Percentiles rank a stretch among this genome's conserved stretches.
These are phyloP conservation scores for Marsdenia floribunda DNA, from an alignment of 257 asterid genomes.

Conservation along the genomic window DNA sequence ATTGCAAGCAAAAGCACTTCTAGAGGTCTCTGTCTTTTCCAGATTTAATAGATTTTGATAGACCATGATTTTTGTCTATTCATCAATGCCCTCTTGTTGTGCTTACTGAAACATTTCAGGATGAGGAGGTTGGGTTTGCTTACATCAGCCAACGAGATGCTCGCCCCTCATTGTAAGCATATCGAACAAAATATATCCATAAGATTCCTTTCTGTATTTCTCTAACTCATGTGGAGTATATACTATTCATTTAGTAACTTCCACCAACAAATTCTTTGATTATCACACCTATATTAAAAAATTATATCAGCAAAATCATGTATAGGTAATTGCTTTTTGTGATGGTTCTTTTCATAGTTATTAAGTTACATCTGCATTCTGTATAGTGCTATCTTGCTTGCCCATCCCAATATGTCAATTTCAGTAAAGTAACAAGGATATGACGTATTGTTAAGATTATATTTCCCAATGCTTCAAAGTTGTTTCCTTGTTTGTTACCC, in stretches of 20 bases:
- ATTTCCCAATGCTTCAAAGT: neutral
- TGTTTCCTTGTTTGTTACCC: neutral
- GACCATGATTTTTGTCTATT: neutral
- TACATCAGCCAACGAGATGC: conserved; percentile 91
- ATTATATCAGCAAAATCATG: neutral
- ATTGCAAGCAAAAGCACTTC: conserved; percentile 62
- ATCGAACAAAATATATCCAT: conserved; percentile 19
- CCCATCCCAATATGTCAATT: neutral
- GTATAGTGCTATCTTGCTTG: neutral
- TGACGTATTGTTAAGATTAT: neutral
- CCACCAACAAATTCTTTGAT: neutral
- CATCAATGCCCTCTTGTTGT: conserved; percentile 3
- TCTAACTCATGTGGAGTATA: neutral
- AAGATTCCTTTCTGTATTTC: neutral
- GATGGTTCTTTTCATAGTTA: neutral
- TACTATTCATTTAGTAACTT: neutral
- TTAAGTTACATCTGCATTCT: neutral
- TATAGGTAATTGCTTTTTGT: neutral
- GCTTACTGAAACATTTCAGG: conserved; percentile 39
- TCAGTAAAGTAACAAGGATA: too few relatives aligned
- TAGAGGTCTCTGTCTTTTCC: conserved; percentile 55
- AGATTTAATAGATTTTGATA: neutral
- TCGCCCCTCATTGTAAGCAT: conserved; percentile 81
- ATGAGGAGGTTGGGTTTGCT: conserved; percentile 87
- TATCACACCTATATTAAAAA: neutral